Percentiles rank a stretch among this genome's conserved stretches.
These are phyloP conservation scores for Aspergillus asperescens DNA, from an alignment of 495 filamentous ascomycete species.

Conservation along the genomic window DNA sequence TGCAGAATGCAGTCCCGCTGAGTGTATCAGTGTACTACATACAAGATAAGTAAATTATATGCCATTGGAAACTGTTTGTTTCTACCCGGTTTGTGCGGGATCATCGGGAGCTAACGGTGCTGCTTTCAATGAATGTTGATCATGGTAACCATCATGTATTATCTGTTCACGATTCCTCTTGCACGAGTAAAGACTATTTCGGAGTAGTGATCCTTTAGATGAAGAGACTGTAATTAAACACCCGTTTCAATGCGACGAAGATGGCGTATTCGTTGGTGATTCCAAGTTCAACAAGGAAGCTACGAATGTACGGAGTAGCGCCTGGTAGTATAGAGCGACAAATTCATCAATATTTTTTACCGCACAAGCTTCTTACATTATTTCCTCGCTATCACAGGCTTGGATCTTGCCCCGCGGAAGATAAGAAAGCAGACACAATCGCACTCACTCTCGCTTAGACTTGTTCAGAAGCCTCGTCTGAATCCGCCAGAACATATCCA, in stretches of 20 bases:
- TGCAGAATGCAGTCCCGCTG: neutral
- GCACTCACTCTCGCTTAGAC: conserved; percentile 30
- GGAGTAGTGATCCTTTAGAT: no score
- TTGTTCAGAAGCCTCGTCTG: conserved; percentile 29
- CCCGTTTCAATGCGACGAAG: no score
- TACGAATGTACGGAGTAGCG: no score
- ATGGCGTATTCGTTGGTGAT: no score
- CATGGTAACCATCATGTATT: neutral
- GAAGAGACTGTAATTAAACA: no score
- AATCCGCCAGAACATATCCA: conserved; percentile 51
- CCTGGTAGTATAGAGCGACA: no score
- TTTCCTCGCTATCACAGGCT: neutral
- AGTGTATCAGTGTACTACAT: neutral
- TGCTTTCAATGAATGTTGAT: neutral
- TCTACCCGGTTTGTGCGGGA: neutral
- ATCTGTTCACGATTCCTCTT: neutral
- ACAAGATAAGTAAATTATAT: conserved; percentile 6
- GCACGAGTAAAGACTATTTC: neutral
- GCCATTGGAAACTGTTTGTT: neutral
- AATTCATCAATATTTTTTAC: no score
- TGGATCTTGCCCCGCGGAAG: neutral
- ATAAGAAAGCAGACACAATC: neutral
- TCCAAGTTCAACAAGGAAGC: no score
- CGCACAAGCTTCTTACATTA: neutral
- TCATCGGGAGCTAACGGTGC: neutral